Percentiles rank a stretch among this genome's conserved stretches.
These are phyloP conservation scores for Beauveria scarabaeidicola DNA, from an alignment of 2,329 filamentous ascomycete genomes.

Conservation along the genomic window DNA sequence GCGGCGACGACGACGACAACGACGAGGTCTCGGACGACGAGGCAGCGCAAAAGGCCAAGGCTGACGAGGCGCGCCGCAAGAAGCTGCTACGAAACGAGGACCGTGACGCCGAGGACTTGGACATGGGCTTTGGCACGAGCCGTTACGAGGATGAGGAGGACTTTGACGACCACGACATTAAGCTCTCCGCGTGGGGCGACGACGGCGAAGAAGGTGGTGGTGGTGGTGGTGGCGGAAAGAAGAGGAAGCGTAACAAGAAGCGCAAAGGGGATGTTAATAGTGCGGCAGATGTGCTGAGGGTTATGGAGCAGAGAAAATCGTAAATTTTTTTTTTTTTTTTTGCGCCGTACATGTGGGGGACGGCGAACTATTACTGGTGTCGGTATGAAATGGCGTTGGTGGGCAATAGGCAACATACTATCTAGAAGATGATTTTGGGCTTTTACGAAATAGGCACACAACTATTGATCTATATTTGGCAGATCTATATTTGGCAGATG, in stretches of 20 bases:
- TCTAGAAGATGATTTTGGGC: neutral
- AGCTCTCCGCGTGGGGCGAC: conserved; percentile 57
- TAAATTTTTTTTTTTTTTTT: conserved; percentile 6
- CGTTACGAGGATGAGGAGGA: conserved; percentile 85
- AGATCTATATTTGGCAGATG: no score
- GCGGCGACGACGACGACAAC: conserved; percentile 23
- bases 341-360: neutral
- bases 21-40: conserved; percentile 30
- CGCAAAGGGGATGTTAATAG: conserved; percentile 72
- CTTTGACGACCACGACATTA: conserved; percentile 58
- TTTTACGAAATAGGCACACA: neutral
- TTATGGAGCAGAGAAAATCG: conserved; percentile 55
- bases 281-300: conserved; percentile 69
- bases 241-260: conserved; percentile 68
- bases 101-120: conserved; percentile 82
- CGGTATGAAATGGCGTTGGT: neutral
- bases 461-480: no score
- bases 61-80: conserved; percentile 59
- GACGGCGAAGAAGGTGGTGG: conserved; percentile 36
- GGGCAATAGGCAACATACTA: neutral
- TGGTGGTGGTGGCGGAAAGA: conserved; percentile 38
- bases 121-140: conserved; percentile 87
- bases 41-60: conserved; percentile 33
- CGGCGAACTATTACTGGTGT: neutral
- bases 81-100: conserved; percentile 66